Percentiles rank a stretch among this genome's conserved stretches.
Conservation (phyloP, 2,329 filamentous ascomycete species). For the Exophiala phaeomuriformis region DNA sequence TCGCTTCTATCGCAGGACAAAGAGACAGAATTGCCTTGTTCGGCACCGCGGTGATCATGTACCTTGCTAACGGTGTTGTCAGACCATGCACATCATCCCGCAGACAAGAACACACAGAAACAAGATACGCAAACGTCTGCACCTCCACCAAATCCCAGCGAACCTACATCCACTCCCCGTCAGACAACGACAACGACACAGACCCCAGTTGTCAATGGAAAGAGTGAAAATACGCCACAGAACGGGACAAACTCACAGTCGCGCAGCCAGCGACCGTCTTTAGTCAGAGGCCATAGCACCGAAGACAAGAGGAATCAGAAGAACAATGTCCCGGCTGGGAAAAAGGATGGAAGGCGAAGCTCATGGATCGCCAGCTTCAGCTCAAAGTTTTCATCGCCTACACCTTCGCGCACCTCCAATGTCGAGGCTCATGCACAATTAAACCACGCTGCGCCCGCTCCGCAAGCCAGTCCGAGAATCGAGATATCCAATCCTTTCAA, state of each 20-base stretch:
- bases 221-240: constrained; percentile 3
- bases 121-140: constrained; percentile 13
- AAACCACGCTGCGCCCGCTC: constrained; percentile 9
- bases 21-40: neutral
- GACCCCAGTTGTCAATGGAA: constrained; percentile 14
- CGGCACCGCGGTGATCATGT: neutral
- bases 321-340: constrained; percentile 7
- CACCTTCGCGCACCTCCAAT: constrained; percentile 29
- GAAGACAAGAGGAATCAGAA: constrained; percentile 18
- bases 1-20: constrained; percentile 31
- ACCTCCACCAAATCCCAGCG: constrained; percentile 21
- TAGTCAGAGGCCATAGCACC: constrained; percentile 11
- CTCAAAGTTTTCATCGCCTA: constrained; percentile 71
- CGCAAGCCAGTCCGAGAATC: constrained; percentile 32
- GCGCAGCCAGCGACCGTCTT: constrained; percentile 8
- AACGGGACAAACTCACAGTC: constrained; percentile 1
- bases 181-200: constrained; percentile 22
- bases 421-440: constrained; percentile 15
- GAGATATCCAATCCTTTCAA: constrained; percentile 41
- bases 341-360: constrained; percentile 50
- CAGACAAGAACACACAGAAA: constrained; percentile 26
- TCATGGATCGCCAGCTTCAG: constrained; percentile 94
- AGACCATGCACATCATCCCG: constrained; percentile 19
- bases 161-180: constrained; percentile 15
- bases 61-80: constrained; percentile 1